Conservation (phyloP, 2,329 filamentous ascomycete genomes). For the Calonectria naviculata region DNA sequence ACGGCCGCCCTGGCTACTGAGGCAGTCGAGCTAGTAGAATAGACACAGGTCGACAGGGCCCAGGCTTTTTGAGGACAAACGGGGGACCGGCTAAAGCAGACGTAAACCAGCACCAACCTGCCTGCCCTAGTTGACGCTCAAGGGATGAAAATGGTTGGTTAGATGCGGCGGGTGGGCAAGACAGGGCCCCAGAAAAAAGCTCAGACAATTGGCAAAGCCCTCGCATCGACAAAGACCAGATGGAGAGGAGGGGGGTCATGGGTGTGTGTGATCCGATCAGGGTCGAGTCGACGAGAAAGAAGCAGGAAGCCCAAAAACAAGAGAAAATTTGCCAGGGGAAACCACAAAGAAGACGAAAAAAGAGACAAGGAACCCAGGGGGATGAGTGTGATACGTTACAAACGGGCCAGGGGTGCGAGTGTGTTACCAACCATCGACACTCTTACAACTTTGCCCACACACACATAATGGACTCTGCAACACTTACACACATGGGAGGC, state of each 20-base stretch:
- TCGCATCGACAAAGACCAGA: neutral
- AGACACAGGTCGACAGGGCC: neutral
- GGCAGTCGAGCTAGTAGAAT: neutral
- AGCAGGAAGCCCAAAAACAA: neutral
- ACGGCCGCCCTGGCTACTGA: neutral
- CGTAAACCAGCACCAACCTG: neutral
- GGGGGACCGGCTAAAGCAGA: neutral
- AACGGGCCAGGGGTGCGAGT: neutral
- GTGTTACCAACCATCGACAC: neutral
- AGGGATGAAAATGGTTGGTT: neutral
- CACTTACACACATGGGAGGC: neutral
- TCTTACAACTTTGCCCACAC: neutral
- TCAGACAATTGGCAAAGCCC: neutral
- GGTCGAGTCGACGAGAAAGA: neutral
- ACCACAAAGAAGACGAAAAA: neutral
- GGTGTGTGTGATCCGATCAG: neutral
- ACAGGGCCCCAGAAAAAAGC: neutral
- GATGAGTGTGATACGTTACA: neutral
- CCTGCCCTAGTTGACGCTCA: neutral
- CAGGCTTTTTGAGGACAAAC: neutral
- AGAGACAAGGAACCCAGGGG: neutral
- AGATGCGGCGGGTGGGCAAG: neutral
- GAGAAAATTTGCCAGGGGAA: neutral
- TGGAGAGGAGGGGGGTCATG: neutral
- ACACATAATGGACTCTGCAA: neutral